phyloP scores from a whole-genome alignment of 176 grass and related monocot species.

The Zea luxurians region DNA sequence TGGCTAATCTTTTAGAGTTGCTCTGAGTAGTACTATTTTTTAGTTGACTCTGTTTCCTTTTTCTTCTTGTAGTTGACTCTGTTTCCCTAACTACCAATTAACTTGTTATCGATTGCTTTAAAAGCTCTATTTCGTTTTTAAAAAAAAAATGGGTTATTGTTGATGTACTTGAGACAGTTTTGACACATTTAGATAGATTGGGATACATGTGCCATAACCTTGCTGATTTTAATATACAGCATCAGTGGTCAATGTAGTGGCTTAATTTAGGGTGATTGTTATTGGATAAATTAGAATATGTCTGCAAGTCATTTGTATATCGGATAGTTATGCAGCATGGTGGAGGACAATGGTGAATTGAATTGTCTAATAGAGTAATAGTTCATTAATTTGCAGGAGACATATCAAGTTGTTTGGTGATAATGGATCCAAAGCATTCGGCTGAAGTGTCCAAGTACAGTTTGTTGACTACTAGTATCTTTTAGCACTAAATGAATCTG shows the following conservation, averaged over 20 bases:
- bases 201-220: neutral
- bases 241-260: neutral
- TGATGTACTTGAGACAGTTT: neutral
- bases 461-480: neutral
- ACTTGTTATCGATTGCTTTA: neutral
- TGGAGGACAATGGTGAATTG: neutral
- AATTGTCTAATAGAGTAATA: conserved; percentile 20
- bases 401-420: conserved; percentile 27
- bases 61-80: neutral
- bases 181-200: neutral
- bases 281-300: neutral
- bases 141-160: neutral
- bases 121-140: neutral
- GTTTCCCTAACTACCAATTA: neutral
- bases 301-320: neutral
- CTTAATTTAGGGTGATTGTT: neutral
- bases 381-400: conserved; percentile 33
- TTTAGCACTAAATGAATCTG: conserved; percentile 14
- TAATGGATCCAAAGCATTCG: conserved; percentile 79
- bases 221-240: neutral
- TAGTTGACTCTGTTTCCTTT: no score
- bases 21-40: no score
- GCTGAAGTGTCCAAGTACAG: conserved; percentile 60
- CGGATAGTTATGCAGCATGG: neutral
- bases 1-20: no score